A percentile compares a stretch with the other conserved stretches of the same genome.
phyloP scores from a whole-genome alignment of 2,329 filamentous ascomycete genomes.

The Lizonia empirigonia region DNA sequence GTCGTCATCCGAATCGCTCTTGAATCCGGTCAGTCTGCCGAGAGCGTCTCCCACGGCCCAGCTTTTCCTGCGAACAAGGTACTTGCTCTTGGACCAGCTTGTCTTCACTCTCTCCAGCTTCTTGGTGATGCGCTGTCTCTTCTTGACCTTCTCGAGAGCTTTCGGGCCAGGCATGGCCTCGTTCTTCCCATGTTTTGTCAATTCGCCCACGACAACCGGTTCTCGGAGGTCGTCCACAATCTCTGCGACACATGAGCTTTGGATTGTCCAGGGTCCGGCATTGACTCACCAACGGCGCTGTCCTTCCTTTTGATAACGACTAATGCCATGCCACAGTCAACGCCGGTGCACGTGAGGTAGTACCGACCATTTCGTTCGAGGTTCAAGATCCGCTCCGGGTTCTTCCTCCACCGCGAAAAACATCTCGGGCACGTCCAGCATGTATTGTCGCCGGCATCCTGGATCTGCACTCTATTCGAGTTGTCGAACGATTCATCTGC shows the following conservation, averaged over 20 bases:
- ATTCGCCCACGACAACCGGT: background rate
- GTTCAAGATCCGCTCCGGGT: background rate
- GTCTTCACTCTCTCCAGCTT: background rate
- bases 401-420: background rate
- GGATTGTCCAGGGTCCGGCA: too few relatives aligned
- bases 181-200: background rate
- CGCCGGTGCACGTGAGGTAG: background rate
- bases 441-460: background rate
- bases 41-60: background rate
- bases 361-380: background rate
- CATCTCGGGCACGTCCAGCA: slow-evolving; percentile 6
- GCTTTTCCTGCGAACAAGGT: background rate
- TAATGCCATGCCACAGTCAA: background rate
- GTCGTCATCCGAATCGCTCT: background rate
- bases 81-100: background rate
- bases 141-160: background rate
- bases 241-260: background rate
- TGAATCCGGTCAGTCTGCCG: background rate
- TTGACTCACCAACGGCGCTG: background rate
- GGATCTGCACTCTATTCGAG: background rate
- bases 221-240: background rate
- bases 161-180: background rate
- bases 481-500: background rate
- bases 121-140: background rate
- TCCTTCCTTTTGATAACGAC: background rate